Conservation (phyloP, 2,329 filamentous ascomycete genomes). For the Bretziella fagacearum region DNA sequence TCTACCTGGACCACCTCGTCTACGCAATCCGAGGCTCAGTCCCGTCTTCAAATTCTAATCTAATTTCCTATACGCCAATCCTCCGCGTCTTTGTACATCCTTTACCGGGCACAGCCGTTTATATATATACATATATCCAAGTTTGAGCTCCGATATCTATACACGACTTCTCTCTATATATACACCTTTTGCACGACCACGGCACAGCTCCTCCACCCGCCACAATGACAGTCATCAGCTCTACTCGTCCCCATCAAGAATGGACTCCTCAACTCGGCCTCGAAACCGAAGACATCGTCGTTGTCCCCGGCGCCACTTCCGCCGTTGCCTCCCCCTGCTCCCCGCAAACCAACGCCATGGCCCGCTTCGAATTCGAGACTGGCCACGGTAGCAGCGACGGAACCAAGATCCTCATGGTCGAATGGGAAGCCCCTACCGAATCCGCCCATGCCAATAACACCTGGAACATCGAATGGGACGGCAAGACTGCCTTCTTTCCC, state of each 20-base stretch:
- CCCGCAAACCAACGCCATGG: constrained; percentile 12
- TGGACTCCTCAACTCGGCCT: constrained; percentile 7
- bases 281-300: constrained; percentile 10
- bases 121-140: neutral
- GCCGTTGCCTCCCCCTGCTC: constrained; percentile 7
- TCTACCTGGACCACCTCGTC: neutral
- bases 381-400: constrained; percentile 56
- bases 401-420: constrained; percentile 84
- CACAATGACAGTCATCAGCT: neutral
- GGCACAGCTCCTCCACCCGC: neutral
- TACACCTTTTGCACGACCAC: neutral
- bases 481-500: constrained; percentile 42
- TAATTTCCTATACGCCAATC: no score
- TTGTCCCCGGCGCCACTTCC: constrained; percentile 4
- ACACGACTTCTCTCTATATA: neutral
- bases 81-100: neutral
- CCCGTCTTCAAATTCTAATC: no score
- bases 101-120: neutral
- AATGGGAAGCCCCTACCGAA: constrained; percentile 45
- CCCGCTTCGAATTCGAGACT: constrained; percentile 74
- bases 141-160: neutral
- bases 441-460: constrained; percentile 12
- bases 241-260: neutral
- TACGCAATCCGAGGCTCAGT: neutral
- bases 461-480: constrained; percentile 74